Conservation (phyloP, 257 asterid species). For the Nicotiana knightiana region DNA sequence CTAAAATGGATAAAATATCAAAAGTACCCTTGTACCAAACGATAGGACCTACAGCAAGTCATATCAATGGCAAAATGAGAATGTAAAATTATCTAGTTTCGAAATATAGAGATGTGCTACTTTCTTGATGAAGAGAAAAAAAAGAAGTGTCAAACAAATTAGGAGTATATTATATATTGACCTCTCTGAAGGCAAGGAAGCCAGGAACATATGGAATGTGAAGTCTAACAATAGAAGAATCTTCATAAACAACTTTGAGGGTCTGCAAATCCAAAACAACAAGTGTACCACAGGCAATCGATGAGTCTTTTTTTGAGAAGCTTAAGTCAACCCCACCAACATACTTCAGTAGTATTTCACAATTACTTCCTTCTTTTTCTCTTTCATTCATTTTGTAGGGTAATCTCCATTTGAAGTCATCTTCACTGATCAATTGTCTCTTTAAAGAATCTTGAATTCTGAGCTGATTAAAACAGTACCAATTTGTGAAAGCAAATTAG, state of each 20-base stretch:
- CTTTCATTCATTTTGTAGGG: conserved; percentile 21
- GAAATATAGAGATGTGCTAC: no score
- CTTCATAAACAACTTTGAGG: conserved; percentile 59
- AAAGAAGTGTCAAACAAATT: no score
- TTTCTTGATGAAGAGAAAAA: no score
- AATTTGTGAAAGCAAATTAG: not conserved
- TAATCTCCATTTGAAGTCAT: conserved; percentile 52
- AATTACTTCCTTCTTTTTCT: conserved; percentile 19
- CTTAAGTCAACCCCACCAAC: conserved; percentile 93
- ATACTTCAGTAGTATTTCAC: conserved; percentile 39
- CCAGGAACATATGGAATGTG: conserved; percentile 73
- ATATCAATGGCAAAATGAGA: not conserved
- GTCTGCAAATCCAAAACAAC: conserved; percentile 63
- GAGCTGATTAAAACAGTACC: not conserved
- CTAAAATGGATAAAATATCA: not conserved
- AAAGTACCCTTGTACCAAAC: not conserved
- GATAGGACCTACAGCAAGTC: not conserved
- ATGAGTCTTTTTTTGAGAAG: conserved; percentile 62
- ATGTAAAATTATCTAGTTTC: not conserved
- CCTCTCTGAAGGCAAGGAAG: conserved; percentile 95
- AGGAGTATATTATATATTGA: no score
- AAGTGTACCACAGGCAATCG: conserved; percentile 71
- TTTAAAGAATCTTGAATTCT: conserved; percentile 62
- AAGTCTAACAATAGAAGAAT: conserved; percentile 50
- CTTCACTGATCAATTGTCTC: conserved; percentile 45